Evolutionary conservation across 495 filamentous ascomycete species (phyloP), one percentile per base, ranked within the genome.

Genomic region (Xylaria intraflava): DNA sequence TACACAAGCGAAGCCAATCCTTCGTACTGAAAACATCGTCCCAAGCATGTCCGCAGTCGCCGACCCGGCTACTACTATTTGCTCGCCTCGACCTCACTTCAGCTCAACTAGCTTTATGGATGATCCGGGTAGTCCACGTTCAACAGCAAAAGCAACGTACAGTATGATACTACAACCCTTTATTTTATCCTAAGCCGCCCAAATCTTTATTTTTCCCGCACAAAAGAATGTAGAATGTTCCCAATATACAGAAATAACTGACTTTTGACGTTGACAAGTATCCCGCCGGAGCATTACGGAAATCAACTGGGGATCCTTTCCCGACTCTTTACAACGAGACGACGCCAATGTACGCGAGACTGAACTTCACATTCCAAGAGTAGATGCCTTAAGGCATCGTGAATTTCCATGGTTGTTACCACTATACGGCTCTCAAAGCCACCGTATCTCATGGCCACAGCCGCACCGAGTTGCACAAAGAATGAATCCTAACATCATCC

Each of bases 241-340:
- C 6, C n/a, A 9, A 10, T 29, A 51, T 33, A 31, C 2, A 6
- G 14, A 5, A 53, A 40, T 6, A 16, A 24, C 51, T 53, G 19
- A 53, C 23, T 26, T 6, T 6, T 46, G 6, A 30, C 20, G 17
- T 53, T 17, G 0, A 6, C 22, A 31, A 53, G 51, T 65, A 30
- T 65, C 63, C 33, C 60, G 63, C 23, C 60, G 61, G 27, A 65
- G 63, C 30, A 65, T 65, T 11, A 65, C 63, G 23, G 63, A 65
- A 30, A 57, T 65, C 26, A 59, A 56, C n/a, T 65, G 61, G 63
- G 60, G 49, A 24, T 56, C 5, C 19, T 42, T 49, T 10, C 24
- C 45, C 22, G 38, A 47, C 8, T 6, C 11, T 16, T 47, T 30
- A 27, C 24, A n/a, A 5, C 24, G 29, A 11, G 24, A 55, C 8